Evolutionary conservation across 1,284 basidiomycete species (phyloP), one percentile per base, ranked within the genome.

Genomic region (Moesziomyces sp.): DNA sequence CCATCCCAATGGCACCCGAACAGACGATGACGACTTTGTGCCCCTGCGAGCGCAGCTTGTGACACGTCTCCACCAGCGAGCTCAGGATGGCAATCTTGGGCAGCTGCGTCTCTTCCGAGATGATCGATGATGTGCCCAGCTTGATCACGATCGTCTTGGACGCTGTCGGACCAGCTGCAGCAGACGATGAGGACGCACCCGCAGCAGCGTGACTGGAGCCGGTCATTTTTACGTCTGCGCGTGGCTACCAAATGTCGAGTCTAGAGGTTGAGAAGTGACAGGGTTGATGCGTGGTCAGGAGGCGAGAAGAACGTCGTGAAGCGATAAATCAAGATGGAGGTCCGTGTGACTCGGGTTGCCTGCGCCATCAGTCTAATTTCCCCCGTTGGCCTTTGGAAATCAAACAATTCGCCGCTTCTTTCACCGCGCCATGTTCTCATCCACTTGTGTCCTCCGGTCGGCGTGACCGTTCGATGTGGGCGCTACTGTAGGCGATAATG

Each of bases 1-100:
- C 97, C 40, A 98, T 93, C 1, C 92, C 97, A 60, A 99, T 98
- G 16, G 96, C 97, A 0, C 96, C 96, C 13, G 94, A 97, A 74
- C 92, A 94, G 58, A 97, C 94, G 14, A 99, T 89, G 3, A 98
- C 93, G 59, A 99, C 93, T 75, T 92, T 91, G 86, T 99, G 96
- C 0, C 96, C 96, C 44, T 90, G 86, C 5, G 87, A 86, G 50
- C 91, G 90, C 6, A 99, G 88, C 45, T 89, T 86, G 42, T 93
- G 89, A 14, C 94, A 93, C 0, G 94, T 93, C 85, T 99, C 96
- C 47, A 96, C 94, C 52, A 99, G 88, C 0, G 93, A 90, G 0
- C 94, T 94, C 24, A 99, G 88, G 8, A 92, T 92, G 9, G 93
- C 93, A 0, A 99, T 88, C 21, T 97, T 88, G 0, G 96, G 94